Percentiles rank a stretch among this genome's conserved stretches.
phyloP scores from a whole-genome alignment of 768 basidiomycete genomes.

The Mycena metata region DNA sequence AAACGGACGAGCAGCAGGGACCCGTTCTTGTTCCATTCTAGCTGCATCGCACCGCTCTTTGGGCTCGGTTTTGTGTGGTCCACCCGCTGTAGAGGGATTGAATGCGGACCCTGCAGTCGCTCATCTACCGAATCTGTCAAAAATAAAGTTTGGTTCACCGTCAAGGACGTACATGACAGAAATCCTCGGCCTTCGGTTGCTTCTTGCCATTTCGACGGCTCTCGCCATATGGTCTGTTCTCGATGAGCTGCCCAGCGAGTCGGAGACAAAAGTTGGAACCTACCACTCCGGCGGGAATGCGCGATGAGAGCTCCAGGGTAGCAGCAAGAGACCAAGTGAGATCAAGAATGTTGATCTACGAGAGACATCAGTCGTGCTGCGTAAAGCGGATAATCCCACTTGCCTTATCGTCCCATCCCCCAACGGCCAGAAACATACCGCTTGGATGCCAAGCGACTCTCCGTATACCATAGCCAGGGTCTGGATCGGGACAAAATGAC shows the following conservation, averaged over 20 bases:
- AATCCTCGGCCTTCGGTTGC: conserved; percentile 89
- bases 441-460: conserved; percentile 88
- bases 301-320: conserved; percentile 72
- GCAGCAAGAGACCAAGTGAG: conserved; percentile 80
- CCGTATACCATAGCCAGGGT: conserved; percentile 89
- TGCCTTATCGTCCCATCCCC: conserved; percentile 93
- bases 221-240: conserved; percentile 83
- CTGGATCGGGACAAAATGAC: conserved; percentile 77
- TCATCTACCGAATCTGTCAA: conserved; percentile 64
- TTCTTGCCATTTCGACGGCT: conserved; percentile 88
- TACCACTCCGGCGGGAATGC: conserved; percentile 70
- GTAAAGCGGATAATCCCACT: conserved; percentile 27
- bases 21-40: conserved; percentile 88
- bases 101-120: conserved; percentile 68
- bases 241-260: conserved; percentile 16
- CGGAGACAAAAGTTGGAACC: conserved; percentile 2
- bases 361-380: conserved; percentile 24
- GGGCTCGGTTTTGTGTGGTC: conserved; percentile 75
- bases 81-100: conserved; percentile 61
- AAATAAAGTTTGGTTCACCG: neutral
- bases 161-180: conserved; percentile 74
- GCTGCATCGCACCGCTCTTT: conserved; percentile 75
- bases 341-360: conserved; percentile 82
- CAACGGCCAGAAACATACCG: conserved; percentile 84
- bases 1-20: conserved; percentile 80